Evolutionary conservation across 768 basidiomycete species (phyloP).

Genomic region (Naganishia vishniacii): DNA sequence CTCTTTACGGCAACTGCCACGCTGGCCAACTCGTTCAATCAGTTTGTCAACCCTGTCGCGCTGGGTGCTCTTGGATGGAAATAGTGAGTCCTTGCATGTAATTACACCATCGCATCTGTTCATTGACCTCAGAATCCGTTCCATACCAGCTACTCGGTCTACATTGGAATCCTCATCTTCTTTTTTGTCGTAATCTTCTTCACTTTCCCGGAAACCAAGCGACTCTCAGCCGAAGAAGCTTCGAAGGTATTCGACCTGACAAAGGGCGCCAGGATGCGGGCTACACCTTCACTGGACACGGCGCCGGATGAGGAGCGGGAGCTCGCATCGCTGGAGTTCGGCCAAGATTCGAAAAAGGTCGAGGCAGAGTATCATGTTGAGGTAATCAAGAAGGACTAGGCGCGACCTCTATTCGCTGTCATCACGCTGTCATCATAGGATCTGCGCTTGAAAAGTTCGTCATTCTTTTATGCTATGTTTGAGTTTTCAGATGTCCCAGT

Average conservation of each 20-base stretch:
- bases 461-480: no score
- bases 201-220: slow-evolving; percentile 28
- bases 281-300: not conserved
- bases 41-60: slow-evolving; percentile 41
- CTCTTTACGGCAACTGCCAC: slow-evolving; percentile 26
- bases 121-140: not conserved
- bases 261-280: slow-evolving; percentile 1
- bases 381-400: slow-evolving; percentile 5
- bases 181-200: slow-evolving; percentile 28
- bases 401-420: no score
- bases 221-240: slow-evolving; percentile 26
- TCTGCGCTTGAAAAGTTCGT: no score
- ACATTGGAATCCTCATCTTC: slow-evolving; percentile 25
- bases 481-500: no score
- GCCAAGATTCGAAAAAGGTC: not conserved
- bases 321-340: not conserved
- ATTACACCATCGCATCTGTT: not conserved
- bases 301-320: slow-evolving; percentile 1
- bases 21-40: slow-evolving; percentile 17
- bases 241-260: slow-evolving; percentile 26
- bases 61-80: slow-evolving; percentile 37
- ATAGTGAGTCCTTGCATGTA: slow-evolving; percentile 24
- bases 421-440: no score
- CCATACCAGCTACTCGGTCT: slow-evolving; percentile 30
- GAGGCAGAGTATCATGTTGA: slow-evolving; percentile 1